A percentile compares a stretch with the other conserved stretches of the same genome.
Conservation (phyloP, 108 stramenopile species). For the Cyclotella choctawhatcheeana region DNA sequence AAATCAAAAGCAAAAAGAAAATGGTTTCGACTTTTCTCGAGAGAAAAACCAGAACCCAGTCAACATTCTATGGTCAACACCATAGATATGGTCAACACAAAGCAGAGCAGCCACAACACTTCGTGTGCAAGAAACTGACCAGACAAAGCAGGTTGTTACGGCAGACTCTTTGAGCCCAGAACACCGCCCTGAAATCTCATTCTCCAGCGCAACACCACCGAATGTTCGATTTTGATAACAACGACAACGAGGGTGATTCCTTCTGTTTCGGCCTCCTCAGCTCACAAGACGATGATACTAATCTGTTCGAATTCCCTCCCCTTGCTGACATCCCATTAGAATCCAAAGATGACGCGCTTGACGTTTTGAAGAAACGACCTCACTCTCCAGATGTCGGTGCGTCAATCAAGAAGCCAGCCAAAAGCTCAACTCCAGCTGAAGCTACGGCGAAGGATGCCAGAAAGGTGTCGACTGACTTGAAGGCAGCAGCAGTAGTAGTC, state of each 20-base stretch:
- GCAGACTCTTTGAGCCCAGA: too few species aligned
- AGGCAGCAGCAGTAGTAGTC: not conserved
- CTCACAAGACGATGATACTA: not conserved
- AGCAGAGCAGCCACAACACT: too few species aligned
- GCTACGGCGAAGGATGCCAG: constrained; percentile 1
- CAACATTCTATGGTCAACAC: too few species aligned
- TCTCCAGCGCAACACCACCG: not conserved
- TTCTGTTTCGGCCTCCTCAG: not conserved
- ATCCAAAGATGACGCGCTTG: constrained; percentile 9
- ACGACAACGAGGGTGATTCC: not conserved
- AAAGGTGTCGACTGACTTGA: not conserved
- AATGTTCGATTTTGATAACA: not conserved
- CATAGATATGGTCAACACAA: too few species aligned
- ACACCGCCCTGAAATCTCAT: too few species aligned
- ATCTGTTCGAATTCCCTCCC: constrained; percentile 6
- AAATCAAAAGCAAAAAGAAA: too few species aligned
- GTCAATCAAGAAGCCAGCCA: constrained; percentile 5
- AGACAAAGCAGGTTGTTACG: too few species aligned
- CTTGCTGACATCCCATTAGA: constrained; percentile 12
- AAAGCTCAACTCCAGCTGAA: too few species aligned
- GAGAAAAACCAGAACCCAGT: too few species aligned
- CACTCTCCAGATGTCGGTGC: not conserved
- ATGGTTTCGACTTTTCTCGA: too few species aligned
- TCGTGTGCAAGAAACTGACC: too few species aligned
- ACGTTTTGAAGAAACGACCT: constrained; percentile 14